Evolutionary conservation across 345 rosid species (phyloP).

Genomic region (Fremontodendron californicum): DNA sequence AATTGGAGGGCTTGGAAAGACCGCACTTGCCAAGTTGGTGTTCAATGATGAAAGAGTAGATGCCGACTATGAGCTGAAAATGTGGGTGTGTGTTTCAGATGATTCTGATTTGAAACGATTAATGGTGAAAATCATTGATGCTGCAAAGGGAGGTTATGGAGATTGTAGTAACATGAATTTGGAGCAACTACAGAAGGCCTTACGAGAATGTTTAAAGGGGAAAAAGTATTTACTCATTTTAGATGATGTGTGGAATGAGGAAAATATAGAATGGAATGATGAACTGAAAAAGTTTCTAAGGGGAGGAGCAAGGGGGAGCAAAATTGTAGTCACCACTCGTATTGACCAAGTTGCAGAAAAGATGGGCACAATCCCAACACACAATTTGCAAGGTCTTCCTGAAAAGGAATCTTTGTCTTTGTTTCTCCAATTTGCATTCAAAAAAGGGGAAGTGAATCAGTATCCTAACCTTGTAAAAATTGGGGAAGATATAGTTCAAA

Average conservation of each 20-base stretch:
- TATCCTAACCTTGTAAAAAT: background rate
- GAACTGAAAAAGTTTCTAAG: background rate
- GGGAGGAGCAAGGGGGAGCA: background rate
- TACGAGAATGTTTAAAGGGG: background rate
- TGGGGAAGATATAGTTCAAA: background rate
- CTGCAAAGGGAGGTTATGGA: background rate
- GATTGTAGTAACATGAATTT: background rate
- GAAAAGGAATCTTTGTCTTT: no score
- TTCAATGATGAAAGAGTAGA: constrained; percentile 9
- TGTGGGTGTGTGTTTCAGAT: constrained; percentile 13
- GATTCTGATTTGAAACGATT: background rate
- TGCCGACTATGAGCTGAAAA: constrained; percentile 1
- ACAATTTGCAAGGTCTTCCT: background rate
- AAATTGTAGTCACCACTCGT: background rate
- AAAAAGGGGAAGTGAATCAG: background rate
- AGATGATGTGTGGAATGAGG: background rate
- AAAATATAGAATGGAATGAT: background rate
- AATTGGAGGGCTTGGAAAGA: constrained; percentile 21
- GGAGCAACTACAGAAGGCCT: constrained; percentile 4
- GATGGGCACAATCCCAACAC: background rate
- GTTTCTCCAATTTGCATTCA: no score
- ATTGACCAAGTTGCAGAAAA: background rate
- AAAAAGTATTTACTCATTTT: constrained; percentile 7
- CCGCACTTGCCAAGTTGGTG: constrained; percentile 21
- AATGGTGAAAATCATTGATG: background rate